Conservation (phyloP, 495 filamentous ascomycete species). For the Aspergillus olivimuriae region DNA sequence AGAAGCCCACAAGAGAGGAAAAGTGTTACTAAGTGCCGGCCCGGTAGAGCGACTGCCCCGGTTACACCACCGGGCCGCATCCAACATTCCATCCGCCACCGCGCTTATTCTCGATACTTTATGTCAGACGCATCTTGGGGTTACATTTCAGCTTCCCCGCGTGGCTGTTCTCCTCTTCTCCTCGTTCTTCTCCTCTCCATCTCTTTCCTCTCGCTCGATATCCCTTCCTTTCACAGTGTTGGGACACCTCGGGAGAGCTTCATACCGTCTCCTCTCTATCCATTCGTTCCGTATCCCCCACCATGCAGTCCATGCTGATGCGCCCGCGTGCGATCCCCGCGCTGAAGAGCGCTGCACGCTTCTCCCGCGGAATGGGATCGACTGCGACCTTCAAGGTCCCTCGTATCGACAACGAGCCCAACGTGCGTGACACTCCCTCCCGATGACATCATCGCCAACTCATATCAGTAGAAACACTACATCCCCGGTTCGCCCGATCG, state of each 20-base stretch:
- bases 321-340: constrained; percentile 27
- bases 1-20: too few species aligned
- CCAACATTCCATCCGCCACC: too few species aligned
- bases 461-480: constrained; percentile 66
- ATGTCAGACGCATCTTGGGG: too few species aligned
- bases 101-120: too few species aligned
- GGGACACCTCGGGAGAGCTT: too few species aligned
- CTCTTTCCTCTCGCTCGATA: constrained; percentile 4
- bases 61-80: too few species aligned
- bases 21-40: not conserved
- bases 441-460: not conserved
- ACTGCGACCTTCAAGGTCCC: constrained; percentile 84
- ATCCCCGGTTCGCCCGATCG: constrained; percentile 73
- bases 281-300: too few species aligned
- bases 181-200: constrained; percentile 8
- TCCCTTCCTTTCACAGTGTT: too few species aligned
- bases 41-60: too few species aligned
- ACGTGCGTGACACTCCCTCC: constrained; percentile 55
- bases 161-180: not conserved
- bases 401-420: constrained; percentile 84
- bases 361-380: constrained; percentile 34
- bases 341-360: constrained; percentile 22
- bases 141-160: constrained; percentile 8
- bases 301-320: constrained; percentile 31
- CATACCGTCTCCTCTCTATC: too few species aligned